Evolutionary conservation across 805 yeast genomes (phyloP), one percentile per base, ranked within the genome.

Genomic region (Starmerella potacharoeniae): DNA sequence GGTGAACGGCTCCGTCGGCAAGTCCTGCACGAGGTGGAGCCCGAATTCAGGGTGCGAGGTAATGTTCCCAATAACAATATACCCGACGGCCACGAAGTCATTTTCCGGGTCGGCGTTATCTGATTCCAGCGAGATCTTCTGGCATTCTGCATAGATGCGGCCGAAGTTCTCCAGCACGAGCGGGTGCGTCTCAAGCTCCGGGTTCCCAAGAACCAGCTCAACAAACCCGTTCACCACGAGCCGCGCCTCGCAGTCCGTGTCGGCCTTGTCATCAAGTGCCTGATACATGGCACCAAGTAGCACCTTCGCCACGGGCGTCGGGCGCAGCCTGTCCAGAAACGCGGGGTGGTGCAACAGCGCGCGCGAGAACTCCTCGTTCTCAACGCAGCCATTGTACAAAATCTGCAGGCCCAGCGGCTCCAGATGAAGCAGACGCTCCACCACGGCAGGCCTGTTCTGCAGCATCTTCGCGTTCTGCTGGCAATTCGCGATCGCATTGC

Each of bases 401-500:
- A 60, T 50, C n/a, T 45, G 54, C 47, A 55, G 13, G 5, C 59
- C 58, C 11, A 58, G 47, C 3, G 55, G 51, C 29, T 42, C 50
- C 5, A 41, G 17, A 4, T 5, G 5, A 17, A 56, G 45, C 11
- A 58, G 46, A 10, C 22, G 29, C 10, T 28, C 45, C 8, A 56
- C 16, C n/a, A 54, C 55, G 4, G 37, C 51, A 3, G 36, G 39
- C 5, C 47, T 36, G 3, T 16, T n/a, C 14, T 45, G 51, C 10
- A 58, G 51, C n/a, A 45, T 11, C 3, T 30, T 52, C 4, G 58
- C 52, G 39, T 58, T 56, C 16, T 14, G 53, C 31, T 3, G 36
- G 8, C 40, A 47, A 22, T 54, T 41, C 11, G 58, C 58, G 5
- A 60, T 54, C 8, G 58, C 52, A 43, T 60, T 60, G 8, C 61